Conservation (phyloP, 2,329 filamentous ascomycete species). For the Pseudogymnoascus sp. region DNA sequence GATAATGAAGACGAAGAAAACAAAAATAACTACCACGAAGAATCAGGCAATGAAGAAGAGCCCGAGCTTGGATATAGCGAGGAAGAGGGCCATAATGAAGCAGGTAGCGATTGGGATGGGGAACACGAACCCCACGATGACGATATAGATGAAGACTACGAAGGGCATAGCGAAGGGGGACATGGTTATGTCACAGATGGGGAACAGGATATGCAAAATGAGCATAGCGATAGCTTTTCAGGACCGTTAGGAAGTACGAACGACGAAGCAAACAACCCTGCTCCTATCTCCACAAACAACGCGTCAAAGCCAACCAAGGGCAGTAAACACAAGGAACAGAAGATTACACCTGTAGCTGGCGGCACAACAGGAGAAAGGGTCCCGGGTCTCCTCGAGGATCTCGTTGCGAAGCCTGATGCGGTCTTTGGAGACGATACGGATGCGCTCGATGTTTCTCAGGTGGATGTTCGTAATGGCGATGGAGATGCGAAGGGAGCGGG, state of each 20-base stretch:
- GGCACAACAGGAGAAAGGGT: neutral
- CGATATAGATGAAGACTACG: slow-evolving; percentile 11
- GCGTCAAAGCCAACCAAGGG: neutral
- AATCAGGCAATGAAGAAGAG: neutral
- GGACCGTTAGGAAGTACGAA: neutral
- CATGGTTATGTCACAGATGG: slow-evolving; percentile 8
- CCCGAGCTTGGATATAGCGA: neutral
- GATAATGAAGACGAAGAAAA: neutral
- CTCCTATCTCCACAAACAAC: neutral
- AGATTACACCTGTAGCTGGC: neutral
- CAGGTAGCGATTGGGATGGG: slow-evolving; percentile 1
- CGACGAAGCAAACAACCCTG: slow-evolving; percentile 11
- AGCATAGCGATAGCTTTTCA: neutral
- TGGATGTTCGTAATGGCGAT: neutral
- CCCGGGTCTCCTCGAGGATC: neutral
- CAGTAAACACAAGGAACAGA: neutral
- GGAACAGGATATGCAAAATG: slow-evolving; percentile 13
- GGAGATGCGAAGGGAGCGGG: neutral
- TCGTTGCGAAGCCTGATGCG: neutral
- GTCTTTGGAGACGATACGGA: neutral
- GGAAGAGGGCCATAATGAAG: slow-evolving; percentile 2
- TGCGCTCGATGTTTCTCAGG: neutral
- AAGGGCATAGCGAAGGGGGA: slow-evolving; percentile 14
- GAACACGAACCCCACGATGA: slow-evolving; percentile 15
- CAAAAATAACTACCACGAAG: neutral